Percentiles rank a stretch among this genome's conserved stretches.
phyloP scores from a whole-genome alignment of 179 eudicot genomes.

The Nepenthes alata region DNA sequence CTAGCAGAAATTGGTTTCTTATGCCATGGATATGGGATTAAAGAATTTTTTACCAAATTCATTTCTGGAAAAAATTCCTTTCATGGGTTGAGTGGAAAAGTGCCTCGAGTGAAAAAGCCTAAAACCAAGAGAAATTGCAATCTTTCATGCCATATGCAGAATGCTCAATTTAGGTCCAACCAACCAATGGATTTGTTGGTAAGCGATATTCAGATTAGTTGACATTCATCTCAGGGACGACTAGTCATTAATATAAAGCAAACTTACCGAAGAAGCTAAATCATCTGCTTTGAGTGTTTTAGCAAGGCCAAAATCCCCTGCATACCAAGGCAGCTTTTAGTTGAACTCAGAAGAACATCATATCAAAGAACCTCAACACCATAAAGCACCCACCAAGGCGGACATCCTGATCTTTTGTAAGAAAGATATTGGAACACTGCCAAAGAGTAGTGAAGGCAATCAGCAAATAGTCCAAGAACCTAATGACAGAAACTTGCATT shows the following conservation, averaged over 20 bases:
- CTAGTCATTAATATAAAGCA: slow-evolving; percentile 1
- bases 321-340: slow-evolving; percentile 5
- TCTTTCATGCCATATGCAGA: no score
- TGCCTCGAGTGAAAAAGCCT: no score
- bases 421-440: slow-evolving; percentile 98
- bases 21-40: no score
- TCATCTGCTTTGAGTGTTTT: slow-evolving; percentile 95
- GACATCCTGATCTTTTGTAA: slow-evolving; percentile 81
- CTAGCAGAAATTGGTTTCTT: no score
- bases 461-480: neutral
- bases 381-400: slow-evolving; percentile 65
- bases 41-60: no score
- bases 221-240: no score
- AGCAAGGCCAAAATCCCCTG: slow-evolving; percentile 99
- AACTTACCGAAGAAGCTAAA: slow-evolving; percentile 91
- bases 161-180: no score
- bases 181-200: neutral
- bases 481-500: neutral
- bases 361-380: neutral
- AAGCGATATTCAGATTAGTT: no score
- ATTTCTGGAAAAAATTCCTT: no score
- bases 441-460: slow-evolving; percentile 5
- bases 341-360: neutral
- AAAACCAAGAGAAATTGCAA: no score
- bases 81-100: no score